Base-by-base conservation (phyloP, 805 yeast species). In the Candida tammaniensis region DNA sequence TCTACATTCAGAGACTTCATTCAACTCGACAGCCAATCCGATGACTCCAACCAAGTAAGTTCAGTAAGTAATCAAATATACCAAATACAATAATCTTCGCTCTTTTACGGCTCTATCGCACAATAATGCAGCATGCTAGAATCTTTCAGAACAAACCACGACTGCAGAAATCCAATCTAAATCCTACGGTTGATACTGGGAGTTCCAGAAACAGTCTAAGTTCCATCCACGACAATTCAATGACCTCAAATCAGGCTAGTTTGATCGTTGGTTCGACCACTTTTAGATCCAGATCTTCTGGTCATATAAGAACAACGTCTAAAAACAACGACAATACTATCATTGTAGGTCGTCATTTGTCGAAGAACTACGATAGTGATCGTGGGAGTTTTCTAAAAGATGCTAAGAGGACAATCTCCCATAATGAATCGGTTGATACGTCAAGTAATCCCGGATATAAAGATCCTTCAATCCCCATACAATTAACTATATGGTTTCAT, bases 401-500 rank as follows among this genome's bases (percentile, higher is more conserved):
- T 20, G 26, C 20, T 11, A 36, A 24, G 27, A 17, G 47, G 9
- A 15, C 30, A 4, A 20, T 31, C 4, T 38, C 43, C 2, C 39
- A 43, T 4, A 36, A 37, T 21, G 43, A 38, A 16, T 33, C 42
- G 4, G 4, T 37, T 15, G 45, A 34, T 5, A 26, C 26, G 16
- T 12, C 29, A 15, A 22, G 16, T 7, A 17, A 4, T 4, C 31
- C 26, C 4, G 22, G 26, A 12, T 36, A 22, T n/a, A 30, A 38
- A 27, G 42, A 40, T 22, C 43, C 48, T 8, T 32, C 38, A 7
- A 2, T 34, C 3, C 70, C 73, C 0, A 54, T 66, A 2, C 72
- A 63, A 32, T 38, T 73, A 40, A 68, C 71, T 5, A 57, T 64
- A n/a, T 67, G 79, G 69, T 72, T 85, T 46, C 97, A 89, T 51